Conservation (phyloP, 2,329 filamentous ascomycete species). For the Fusarium sp. region DNA sequence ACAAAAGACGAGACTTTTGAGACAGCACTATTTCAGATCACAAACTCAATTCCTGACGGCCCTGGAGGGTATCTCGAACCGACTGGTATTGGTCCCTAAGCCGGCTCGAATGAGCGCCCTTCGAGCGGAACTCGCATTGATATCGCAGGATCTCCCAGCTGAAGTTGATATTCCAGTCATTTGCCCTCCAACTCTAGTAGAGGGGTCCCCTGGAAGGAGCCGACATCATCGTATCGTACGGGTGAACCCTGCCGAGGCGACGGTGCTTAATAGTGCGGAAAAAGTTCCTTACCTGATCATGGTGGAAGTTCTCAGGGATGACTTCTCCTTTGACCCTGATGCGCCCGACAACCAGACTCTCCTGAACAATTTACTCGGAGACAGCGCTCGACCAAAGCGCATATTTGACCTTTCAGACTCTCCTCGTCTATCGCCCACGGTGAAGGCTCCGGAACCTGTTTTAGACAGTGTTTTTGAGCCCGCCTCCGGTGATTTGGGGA, state of each 20-base stretch:
- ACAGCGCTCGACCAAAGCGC: slow-evolving; percentile 66
- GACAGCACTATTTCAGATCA: slow-evolving; percentile 85
- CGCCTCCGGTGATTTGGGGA: slow-evolving; percentile 80
- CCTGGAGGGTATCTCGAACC: slow-evolving; percentile 84
- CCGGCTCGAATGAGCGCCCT: slow-evolving; percentile 82
- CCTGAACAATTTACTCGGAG: slow-evolving; percentile 66
- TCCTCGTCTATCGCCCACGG: slow-evolving; percentile 60
- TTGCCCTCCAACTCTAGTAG: slow-evolving; percentile 77
- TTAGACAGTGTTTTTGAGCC: slow-evolving; percentile 86
- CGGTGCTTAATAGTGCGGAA: slow-evolving; percentile 86
- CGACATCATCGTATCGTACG: slow-evolving; percentile 85
- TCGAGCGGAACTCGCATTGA: slow-evolving; percentile 81
- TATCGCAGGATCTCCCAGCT: slow-evolving; percentile 82
- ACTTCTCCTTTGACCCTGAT: slow-evolving; percentile 84
- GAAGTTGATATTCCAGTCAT: slow-evolving; percentile 87
- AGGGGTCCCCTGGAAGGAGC: slow-evolving; percentile 79
- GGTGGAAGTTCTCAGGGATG: slow-evolving; percentile 83
- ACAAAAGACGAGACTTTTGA: slow-evolving; percentile 77
- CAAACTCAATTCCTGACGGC: slow-evolving; percentile 84
- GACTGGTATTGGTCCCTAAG: slow-evolving; percentile 85
- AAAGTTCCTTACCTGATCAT: slow-evolving; percentile 87
- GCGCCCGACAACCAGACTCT: slow-evolving; percentile 77
- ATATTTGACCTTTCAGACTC: slow-evolving; percentile 76
- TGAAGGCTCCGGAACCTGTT: slow-evolving; percentile 57
- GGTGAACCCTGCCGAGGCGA: slow-evolving; percentile 84